Conservation (phyloP, 1,284 basidiomycete genomes). For the Leccinum brunneo-olivaceum region DNA sequence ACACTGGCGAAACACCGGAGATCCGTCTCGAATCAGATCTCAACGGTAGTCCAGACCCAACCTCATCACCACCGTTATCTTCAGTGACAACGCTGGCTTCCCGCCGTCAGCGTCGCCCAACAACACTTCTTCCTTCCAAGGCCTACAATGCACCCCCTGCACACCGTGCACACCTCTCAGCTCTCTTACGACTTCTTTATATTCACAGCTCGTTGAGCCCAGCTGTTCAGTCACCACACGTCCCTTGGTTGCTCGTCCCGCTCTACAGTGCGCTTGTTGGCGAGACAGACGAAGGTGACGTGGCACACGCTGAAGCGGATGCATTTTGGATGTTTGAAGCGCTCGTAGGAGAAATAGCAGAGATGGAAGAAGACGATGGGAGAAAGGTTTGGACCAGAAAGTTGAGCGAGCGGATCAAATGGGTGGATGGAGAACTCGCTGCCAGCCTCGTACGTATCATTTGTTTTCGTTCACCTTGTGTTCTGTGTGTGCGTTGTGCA, state of each 20-base stretch:
- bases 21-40: slow-evolving; percentile 43
- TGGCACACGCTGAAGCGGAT: slow-evolving; percentile 68
- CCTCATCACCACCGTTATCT: slow-evolving; percentile 12
- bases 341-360: slow-evolving; percentile 63
- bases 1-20: slow-evolving; percentile 40
- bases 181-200: slow-evolving; percentile 66
- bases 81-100: slow-evolving; percentile 15
- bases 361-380: slow-evolving; percentile 61
- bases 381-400: slow-evolving; percentile 56
- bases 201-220: slow-evolving; percentile 67
- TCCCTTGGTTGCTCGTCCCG: slow-evolving; percentile 61
- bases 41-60: slow-evolving; percentile 20
- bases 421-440: slow-evolving; percentile 60
- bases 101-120: slow-evolving; percentile 30
- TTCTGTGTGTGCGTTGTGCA: background rate
- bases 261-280: slow-evolving; percentile 57
- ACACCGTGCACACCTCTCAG: slow-evolving; percentile 57
- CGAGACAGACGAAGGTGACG: slow-evolving; percentile 56
- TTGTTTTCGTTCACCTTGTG: background rate
- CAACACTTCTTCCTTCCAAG: slow-evolving; percentile 49
- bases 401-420: slow-evolving; percentile 54
- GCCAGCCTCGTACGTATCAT: slow-evolving; percentile 51
- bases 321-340: slow-evolving; percentile 76
- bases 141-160: slow-evolving; percentile 39
- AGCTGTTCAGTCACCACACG: slow-evolving; percentile 58